phyloP scores from a whole-genome alignment of 768 basidiomycete genomes.

The Termitomyces bulborhizus region DNA sequence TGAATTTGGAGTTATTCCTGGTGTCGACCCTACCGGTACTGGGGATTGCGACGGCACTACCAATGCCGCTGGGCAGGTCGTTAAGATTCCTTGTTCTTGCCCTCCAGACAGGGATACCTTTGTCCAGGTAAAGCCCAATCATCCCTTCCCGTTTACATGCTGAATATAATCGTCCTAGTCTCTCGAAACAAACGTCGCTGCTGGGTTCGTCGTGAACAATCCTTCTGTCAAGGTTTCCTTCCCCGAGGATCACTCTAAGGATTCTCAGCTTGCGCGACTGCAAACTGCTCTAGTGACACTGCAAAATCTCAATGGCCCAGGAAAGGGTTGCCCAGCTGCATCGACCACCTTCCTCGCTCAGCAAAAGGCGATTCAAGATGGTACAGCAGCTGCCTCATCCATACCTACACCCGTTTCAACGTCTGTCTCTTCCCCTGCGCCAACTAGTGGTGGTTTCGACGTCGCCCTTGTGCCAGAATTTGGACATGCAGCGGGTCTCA shows the following conservation, averaged over 20 bases:
- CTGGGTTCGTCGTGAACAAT: constrained; percentile 62
- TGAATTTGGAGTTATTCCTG: constrained; percentile 47
- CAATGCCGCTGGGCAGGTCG: constrained; percentile 46
- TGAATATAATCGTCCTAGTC: constrained; percentile 16
- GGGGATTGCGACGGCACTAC: constrained; percentile 60
- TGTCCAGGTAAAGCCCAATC: constrained; percentile 35
- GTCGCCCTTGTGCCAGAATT: constrained; percentile 53
- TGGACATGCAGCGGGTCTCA: constrained; percentile 47
- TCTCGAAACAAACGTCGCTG: constrained; percentile 49
- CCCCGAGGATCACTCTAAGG: constrained; percentile 52
- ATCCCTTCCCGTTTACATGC: not conserved
- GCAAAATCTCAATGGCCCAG: constrained; percentile 66
- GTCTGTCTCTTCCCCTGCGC: constrained; percentile 13
- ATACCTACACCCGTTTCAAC: constrained; percentile 18
- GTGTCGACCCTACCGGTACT: constrained; percentile 55
- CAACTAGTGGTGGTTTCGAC: constrained; percentile 36
- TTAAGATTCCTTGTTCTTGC: constrained; percentile 61
- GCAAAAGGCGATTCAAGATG: constrained; percentile 29
- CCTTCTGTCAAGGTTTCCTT: constrained; percentile 54
- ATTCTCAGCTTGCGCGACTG: constrained; percentile 49
- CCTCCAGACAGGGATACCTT: constrained; percentile 51
- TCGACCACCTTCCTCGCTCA: constrained; percentile 57
- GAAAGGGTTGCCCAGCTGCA: constrained; percentile 60
- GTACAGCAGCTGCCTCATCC: constrained; percentile 16
- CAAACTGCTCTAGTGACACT: constrained; percentile 57